Percentiles rank a stretch among this genome's conserved stretches.
Conservation (phyloP, 2,329 filamentous ascomycete genomes). For the Fusarium pseudocircinatum region DNA sequence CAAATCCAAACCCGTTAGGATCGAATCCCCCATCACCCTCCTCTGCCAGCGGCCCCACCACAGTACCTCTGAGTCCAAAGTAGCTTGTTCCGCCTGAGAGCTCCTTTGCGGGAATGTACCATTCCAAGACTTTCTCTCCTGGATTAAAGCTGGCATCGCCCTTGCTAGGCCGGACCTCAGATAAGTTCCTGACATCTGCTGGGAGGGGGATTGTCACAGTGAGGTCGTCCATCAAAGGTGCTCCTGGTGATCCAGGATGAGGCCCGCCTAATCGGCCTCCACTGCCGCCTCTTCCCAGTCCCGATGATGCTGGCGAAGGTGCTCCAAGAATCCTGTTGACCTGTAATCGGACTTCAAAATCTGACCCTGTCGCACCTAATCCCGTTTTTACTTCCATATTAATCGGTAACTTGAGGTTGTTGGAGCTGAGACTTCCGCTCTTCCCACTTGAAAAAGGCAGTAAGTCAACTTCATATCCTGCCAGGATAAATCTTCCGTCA, state of each 20-base stretch:
- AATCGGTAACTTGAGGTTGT: conserved; percentile 82
- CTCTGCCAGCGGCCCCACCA: conserved; percentile 70
- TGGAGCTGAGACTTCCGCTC: conserved; percentile 62
- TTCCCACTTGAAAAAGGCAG: conserved; percentile 74
- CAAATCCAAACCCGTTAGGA: conserved; percentile 62
- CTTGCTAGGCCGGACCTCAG: conserved; percentile 80
- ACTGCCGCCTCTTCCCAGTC: conserved; percentile 53
- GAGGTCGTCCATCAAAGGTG: conserved; percentile 78
- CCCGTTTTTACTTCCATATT: conserved; percentile 83
- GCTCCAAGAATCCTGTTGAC: conserved; percentile 72
- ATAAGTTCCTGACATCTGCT: conserved; percentile 80
- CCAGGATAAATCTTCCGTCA: conserved; percentile 91
- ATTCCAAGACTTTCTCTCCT: conserved; percentile 78
- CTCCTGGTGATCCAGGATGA: conserved; percentile 64
- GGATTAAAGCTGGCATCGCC: conserved; percentile 87
- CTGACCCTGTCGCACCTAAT: conserved; percentile 77
- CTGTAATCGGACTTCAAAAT: conserved; percentile 87
- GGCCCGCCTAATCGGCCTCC: conserved; percentile 54
- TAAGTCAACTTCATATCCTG: conserved; percentile 93
- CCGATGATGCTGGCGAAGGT: conserved; percentile 48
- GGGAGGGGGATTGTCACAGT: conserved; percentile 83
- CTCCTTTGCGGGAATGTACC: conserved; percentile 84
- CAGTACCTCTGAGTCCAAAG: conserved; percentile 81
- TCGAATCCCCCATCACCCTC: conserved; percentile 61
- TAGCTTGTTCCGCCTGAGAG: conserved; percentile 71